Evolutionary conservation across 805 yeast genomes (phyloP), one percentile per base, ranked within the genome.

Genomic region (Ogataea methylovora): DNA sequence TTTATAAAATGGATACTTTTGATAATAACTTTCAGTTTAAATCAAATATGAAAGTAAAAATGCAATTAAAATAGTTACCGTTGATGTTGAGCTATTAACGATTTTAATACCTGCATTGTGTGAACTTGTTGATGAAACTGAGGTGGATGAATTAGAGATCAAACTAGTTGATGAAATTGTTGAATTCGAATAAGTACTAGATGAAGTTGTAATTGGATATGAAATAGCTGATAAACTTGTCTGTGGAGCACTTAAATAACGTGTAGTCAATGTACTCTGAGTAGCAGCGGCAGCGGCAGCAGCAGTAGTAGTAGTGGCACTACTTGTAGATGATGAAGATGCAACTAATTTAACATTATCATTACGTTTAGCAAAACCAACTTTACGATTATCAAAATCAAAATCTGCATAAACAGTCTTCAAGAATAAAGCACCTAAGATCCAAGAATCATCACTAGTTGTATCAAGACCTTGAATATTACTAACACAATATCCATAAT

Each of bases 391-490:
- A 32, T 66, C 73, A 36, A 72, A 59, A 44, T 79, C 79, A 43
- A 76, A 79, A 11, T 74, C 72, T 2, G 77, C 65, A 48, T 75
- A 78, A 35, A 66, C 75, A 22, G 63, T 61, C 38, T 68, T 67
- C 43, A 79, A 52, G 46, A 79, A 78, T 3, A 74, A 62, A n/a
- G 74, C 78, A 5, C 86, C 86, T 26, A 79, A 54, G 34, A 79
- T 68, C 85, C 85, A 79, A 1, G 66, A 51, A 13, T 58, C 59
- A 34, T 61, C 54, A 23, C 51, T 49, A 9, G 63, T 53, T 11
- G 58, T 45, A 19, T 58, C 57, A n/a, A 69, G 47, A 8, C 83
- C 84, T 55, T 76, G 84, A 37, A 78, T 65, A 45, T 76, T 77
- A 6, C 82, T 72, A 10, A 78, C 76, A 60, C 86, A 79, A 47